Evolutionary conservation across 148 eudicot species (phyloP).

Genomic region (Suaeda aralocaspica): DNA sequence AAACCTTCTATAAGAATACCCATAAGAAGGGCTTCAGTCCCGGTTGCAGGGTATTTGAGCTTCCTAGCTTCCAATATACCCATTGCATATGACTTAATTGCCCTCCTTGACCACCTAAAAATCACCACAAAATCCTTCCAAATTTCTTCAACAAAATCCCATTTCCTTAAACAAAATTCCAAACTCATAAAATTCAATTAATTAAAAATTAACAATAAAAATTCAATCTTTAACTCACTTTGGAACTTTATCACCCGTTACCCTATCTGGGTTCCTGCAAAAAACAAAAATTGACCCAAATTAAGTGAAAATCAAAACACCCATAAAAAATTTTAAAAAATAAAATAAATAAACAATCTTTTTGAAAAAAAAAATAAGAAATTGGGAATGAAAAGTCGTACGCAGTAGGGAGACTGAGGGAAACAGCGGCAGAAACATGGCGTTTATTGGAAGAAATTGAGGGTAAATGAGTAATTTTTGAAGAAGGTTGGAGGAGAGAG

Average conservation of each 20-base stretch:
- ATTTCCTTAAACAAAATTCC: constrained; percentile 4
- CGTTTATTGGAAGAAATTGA: constrained; percentile 23
- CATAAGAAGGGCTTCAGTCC: constrained; percentile 77
- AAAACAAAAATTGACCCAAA: constrained; percentile 17
- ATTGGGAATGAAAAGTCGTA: constrained; percentile 21
- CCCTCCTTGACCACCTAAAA: constrained; percentile 71
- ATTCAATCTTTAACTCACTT: constrained; percentile 43
- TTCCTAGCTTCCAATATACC: constrained; percentile 80
- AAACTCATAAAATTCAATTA: constrained; percentile 1
- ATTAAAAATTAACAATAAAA: constrained; percentile 4
- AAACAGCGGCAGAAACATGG: constrained; percentile 33
- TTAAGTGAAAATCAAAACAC: not conserved
- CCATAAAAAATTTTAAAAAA: too few species aligned
- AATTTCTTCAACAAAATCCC: not conserved
- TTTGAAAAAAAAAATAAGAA: not conserved
- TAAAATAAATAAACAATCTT: not conserved
- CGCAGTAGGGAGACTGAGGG: constrained; percentile 58
- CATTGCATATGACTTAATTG: constrained; percentile 73
- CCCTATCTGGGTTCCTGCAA: constrained; percentile 52
- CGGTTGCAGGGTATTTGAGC: constrained; percentile 46
- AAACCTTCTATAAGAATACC: constrained; percentile 69
- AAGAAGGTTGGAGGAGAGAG: constrained; percentile 25
- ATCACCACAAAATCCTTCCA: not conserved
- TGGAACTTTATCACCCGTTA: constrained; percentile 43
- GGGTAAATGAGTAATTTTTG: constrained; percentile 18